Percentiles rank a stretch among this genome's conserved stretches.
phyloP scores from a whole-genome alignment of 2,329 filamentous ascomycete species.

The Thelonectria rubi region DNA sequence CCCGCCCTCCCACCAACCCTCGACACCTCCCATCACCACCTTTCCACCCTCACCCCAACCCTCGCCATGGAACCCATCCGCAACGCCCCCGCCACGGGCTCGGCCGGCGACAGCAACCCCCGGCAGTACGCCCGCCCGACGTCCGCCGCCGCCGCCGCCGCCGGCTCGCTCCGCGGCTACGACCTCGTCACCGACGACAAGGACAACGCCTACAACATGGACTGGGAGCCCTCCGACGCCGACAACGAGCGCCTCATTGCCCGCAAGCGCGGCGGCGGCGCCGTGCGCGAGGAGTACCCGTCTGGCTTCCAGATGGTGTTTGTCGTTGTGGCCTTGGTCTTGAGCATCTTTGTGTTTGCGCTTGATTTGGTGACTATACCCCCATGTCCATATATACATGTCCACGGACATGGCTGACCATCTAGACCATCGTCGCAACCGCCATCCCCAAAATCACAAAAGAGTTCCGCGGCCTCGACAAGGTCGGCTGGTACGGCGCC shows the following conservation, averaged over 20 bases:
- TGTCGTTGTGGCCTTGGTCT: constrained; percentile 57
- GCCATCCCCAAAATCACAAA: constrained; percentile 65
- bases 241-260: constrained; percentile 22
- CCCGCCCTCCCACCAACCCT: neutral
- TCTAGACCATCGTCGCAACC: constrained; percentile 63
- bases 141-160: too few relatives aligned
- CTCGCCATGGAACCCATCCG: neutral
- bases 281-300: constrained; percentile 50
- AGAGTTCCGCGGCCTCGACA: constrained; percentile 59
- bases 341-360: constrained; percentile 59
- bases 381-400: too few relatives aligned
- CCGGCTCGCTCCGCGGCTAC: constrained; percentile 40
- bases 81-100: neutral
- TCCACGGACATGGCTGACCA: too few relatives aligned
- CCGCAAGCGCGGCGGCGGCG: neutral
- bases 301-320: constrained; percentile 49
- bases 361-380: constrained; percentile 52
- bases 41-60: neutral
- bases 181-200: constrained; percentile 37
- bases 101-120: neutral
- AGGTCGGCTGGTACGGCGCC: constrained; percentile 67
- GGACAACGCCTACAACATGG: constrained; percentile 27
- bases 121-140: constrained; percentile 24
- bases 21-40: neutral
- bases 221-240: constrained; percentile 20